A percentile compares a stretch with the other conserved stretches of the same genome.
Evolutionary conservation across 2,329 filamentous ascomycete species (phyloP).

Genomic region (Knufia fluminis): DNA sequence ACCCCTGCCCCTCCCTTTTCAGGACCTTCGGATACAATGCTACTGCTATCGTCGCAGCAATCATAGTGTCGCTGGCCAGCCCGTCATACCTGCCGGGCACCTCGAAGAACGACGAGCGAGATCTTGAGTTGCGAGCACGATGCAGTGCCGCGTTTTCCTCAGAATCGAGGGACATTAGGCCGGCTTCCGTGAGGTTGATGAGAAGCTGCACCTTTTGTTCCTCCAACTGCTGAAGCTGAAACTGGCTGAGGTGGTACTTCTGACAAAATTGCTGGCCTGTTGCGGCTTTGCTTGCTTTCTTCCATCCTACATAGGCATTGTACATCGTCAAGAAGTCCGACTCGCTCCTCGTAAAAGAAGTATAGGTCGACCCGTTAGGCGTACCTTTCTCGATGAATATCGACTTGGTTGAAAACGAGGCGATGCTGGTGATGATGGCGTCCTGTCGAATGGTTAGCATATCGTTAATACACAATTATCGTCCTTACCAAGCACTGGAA

Average conservation of each 20-base stretch:
- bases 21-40: slow-evolving; percentile 94
- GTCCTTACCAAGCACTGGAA: slow-evolving; percentile 62
- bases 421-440: slow-evolving; percentile 81
- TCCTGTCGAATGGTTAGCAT: slow-evolving; percentile 38
- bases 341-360: slow-evolving; percentile 73
- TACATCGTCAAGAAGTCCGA: slow-evolving; percentile 89
- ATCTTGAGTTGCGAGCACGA: slow-evolving; percentile 31
- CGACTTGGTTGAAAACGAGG: slow-evolving; percentile 87
- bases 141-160: slow-evolving; percentile 63
- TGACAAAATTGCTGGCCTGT: slow-evolving; percentile 78
- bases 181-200: slow-evolving; percentile 74
- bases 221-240: slow-evolving; percentile 84
- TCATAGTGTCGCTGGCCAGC: slow-evolving; percentile 61
- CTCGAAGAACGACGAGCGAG: slow-evolving; percentile 44
- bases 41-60: slow-evolving; percentile 78
- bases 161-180: slow-evolving; percentile 65
- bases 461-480: not conserved
- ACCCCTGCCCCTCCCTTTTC: slow-evolving; percentile 71
- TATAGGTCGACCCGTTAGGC: slow-evolving; percentile 62
- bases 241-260: slow-evolving; percentile 87
- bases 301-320: slow-evolving; percentile 89
- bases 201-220: slow-evolving; percentile 90
- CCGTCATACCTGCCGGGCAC: slow-evolving; percentile 28
- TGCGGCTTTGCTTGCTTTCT: slow-evolving; percentile 63
- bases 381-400: slow-evolving; percentile 54